phyloP scores from a whole-genome alignment of 306 rosid genomes.

The Corylus avellana region DNA sequence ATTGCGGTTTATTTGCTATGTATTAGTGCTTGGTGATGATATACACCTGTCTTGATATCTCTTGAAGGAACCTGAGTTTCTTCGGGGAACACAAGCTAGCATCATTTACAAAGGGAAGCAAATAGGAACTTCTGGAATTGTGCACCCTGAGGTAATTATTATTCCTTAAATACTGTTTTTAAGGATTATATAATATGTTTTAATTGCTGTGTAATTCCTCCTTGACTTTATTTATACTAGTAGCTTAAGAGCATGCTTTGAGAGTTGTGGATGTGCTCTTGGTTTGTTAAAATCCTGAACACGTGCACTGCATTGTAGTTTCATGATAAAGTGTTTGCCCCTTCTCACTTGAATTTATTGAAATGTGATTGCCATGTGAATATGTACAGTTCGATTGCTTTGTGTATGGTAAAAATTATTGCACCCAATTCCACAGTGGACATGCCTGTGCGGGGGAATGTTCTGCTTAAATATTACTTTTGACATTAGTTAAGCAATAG shows the following conservation, averaged over 20 bases:
- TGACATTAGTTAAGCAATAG: neutral
- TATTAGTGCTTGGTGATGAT: neutral
- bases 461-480: neutral
- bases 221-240: neutral
- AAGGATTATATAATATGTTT: constrained; percentile 10
- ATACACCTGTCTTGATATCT: neutral
- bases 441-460: no score
- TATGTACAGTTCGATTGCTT: no score
- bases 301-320: neutral
- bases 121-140: constrained; percentile 86
- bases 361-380: neutral
- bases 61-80: constrained; percentile 88
- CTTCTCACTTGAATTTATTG: neutral
- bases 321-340: neutral
- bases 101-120: constrained; percentile 62
- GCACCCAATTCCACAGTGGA: neutral
- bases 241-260: neutral
- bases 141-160: constrained; percentile 81
- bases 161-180: neutral
- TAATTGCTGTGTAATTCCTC: constrained; percentile 4
- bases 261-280: neutral
- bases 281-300: neutral
- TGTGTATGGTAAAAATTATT: neutral
- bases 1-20: constrained; percentile 4
- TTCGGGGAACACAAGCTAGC: constrained; percentile 79